Evolutionary conservation across 2,329 filamentous ascomycete species (phyloP).

Genomic region (Drechmeria coniospora): DNA sequence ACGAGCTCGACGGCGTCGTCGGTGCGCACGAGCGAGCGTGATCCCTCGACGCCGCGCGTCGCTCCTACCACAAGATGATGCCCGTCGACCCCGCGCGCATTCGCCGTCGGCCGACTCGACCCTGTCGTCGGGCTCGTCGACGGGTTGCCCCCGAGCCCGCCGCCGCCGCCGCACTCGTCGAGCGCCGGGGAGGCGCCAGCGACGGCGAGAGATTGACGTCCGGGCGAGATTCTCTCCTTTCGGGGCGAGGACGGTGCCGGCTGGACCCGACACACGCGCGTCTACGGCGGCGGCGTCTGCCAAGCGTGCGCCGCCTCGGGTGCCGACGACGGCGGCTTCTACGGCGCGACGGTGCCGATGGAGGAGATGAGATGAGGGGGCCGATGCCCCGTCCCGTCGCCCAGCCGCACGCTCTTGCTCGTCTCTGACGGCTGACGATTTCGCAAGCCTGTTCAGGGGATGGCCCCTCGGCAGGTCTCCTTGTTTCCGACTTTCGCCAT

Average conservation of each 20-base stretch:
- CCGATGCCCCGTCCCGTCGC: too few relatives aligned
- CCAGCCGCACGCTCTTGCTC: too few relatives aligned
- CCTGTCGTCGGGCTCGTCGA: conserved; percentile 33
- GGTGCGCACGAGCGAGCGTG: conserved; percentile 11
- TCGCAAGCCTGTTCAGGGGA: too few relatives aligned
- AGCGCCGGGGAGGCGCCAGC: conserved; percentile 5
- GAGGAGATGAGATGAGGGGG: conserved; percentile 35
- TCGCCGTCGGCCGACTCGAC: conserved; percentile 13
- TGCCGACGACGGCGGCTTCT: conserved; percentile 30
- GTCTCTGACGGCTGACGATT: too few relatives aligned
- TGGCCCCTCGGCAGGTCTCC: too few relatives aligned
- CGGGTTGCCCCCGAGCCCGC: conserved; percentile 29
- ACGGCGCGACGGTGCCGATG: conserved; percentile 36
- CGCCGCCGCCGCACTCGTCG: conserved; percentile 33
- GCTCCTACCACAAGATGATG: conserved; percentile 27
- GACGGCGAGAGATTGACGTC: conserved; percentile 23
- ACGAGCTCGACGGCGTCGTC: conserved; percentile 19
- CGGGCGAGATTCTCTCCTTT: conserved; percentile 34
- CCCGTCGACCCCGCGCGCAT: conserved; percentile 18
- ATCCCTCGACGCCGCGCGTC: conserved; percentile 20
- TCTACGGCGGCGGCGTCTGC: conserved; percentile 43
- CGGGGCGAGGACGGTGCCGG: conserved; percentile 30
- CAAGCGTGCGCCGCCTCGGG: conserved; percentile 37
- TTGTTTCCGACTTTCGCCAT: too few relatives aligned
- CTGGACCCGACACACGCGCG: conserved; percentile 43